Conservation (phyloP, 305 asterid genomes). For the Solanum chacoense region DNA sequence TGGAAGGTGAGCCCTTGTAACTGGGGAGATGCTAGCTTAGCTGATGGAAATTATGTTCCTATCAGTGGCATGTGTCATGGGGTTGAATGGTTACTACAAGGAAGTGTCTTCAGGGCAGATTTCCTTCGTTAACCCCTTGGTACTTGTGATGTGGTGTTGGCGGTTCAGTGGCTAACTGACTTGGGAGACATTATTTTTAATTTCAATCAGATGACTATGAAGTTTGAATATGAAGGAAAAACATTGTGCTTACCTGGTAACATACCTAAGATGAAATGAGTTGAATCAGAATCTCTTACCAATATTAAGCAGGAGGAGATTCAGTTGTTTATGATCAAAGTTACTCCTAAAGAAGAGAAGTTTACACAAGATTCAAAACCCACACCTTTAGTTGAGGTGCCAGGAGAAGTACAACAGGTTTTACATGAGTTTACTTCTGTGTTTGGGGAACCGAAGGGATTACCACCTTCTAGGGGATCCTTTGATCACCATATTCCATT, state of each 20-base stretch:
- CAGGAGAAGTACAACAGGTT: not conserved
- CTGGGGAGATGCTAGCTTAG: not conserved
- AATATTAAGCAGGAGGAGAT: not conserved
- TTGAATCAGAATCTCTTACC: not conserved
- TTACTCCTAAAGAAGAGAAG: not conserved
- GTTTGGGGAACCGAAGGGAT: not conserved
- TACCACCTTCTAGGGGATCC: not conserved
- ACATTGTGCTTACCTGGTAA: not conserved
- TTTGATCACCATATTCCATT: not conserved
- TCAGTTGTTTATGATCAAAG: not conserved
- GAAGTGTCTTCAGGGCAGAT: not conserved
- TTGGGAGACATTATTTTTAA: not conserved
- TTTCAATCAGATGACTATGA: not conserved
- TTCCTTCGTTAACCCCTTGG: not conserved
- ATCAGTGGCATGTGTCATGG: not conserved
- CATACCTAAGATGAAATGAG: not conserved
- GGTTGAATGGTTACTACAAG: not conserved
- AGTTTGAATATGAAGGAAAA: not conserved
- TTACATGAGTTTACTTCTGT: not conserved
- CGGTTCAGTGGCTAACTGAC: not conserved
- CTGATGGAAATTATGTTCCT: not conserved
- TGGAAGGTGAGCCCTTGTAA: not conserved
- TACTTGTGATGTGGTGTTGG: not conserved
- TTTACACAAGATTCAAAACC: not conserved
- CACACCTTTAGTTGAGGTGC: not conserved